Conservation (phyloP, 2,329 filamentous ascomycete genomes). For the Venturia pyrina region DNA sequence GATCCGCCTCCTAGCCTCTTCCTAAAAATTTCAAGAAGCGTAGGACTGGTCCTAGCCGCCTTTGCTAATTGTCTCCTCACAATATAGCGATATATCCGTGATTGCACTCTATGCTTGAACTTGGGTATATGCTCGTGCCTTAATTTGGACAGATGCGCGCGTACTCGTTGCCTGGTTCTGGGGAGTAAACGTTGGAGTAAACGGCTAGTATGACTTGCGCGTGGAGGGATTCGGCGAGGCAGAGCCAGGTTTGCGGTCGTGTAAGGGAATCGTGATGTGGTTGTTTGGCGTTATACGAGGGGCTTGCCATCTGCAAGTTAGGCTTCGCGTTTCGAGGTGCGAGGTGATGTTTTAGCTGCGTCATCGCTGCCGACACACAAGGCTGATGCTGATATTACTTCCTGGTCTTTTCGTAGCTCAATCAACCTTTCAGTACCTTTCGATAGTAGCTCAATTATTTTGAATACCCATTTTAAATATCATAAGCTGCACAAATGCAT, state of each 20-base stretch:
- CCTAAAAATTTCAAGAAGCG: not conserved
- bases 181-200: conserved; percentile 50
- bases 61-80: conserved; percentile 47
- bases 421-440: too few relatives aligned
- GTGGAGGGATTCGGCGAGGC: not conserved
- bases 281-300: not conserved
- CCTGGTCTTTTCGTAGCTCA: too few relatives aligned
- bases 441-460: too few relatives aligned
- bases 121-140: conserved; percentile 65
- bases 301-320: too few relatives aligned
- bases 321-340: not conserved
- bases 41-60: conserved; percentile 17
- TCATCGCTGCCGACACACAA: not conserved
- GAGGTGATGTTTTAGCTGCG: not conserved
- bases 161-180: conserved; percentile 51
- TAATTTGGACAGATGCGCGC: conserved; percentile 57
- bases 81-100: conserved; percentile 65
- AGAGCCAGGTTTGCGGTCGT: conserved; percentile 9
- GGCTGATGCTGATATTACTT: not conserved
- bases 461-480: too few relatives aligned
- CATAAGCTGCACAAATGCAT: too few relatives aligned
- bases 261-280: not conserved
- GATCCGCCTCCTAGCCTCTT: not conserved
- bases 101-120: conserved; percentile 62
- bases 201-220: conserved; percentile 38